Percentiles rank a stretch among this genome's conserved stretches.
These are phyloP conservation scores for Eucalyptus cloeziana DNA, from an alignment of 345 rosid genomes.

Conservation along the genomic window DNA sequence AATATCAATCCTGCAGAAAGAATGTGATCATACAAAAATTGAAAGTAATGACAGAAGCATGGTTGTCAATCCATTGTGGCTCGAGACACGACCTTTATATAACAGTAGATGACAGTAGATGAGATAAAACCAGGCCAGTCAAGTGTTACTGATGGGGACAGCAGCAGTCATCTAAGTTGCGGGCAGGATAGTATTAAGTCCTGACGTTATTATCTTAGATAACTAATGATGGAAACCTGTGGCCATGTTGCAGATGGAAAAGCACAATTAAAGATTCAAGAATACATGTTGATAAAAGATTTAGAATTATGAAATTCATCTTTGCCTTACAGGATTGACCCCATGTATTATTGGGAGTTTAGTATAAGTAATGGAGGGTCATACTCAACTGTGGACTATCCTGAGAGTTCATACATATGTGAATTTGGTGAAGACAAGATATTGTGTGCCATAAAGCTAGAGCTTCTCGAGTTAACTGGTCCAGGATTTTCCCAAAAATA, in stretches of 20 bases:
- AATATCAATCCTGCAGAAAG: background rate
- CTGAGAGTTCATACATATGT: background rate
- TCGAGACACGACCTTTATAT: background rate
- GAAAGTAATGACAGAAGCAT: background rate
- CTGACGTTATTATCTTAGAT: background rate
- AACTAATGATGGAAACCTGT: background rate
- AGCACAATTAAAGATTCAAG: background rate
- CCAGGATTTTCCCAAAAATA: background rate
- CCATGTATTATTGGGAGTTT: background rate
- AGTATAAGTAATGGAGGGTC: background rate
- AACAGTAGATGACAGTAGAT: background rate
- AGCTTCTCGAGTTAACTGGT: background rate
- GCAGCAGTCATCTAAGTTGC: background rate
- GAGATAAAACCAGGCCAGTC: background rate
- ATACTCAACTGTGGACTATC: background rate
- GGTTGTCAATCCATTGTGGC: background rate
- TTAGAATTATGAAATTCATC: background rate
- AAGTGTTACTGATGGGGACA: background rate
- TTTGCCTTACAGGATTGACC: background rate
- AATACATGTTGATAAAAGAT: background rate
- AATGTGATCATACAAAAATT: background rate
- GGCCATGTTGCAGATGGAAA: background rate
- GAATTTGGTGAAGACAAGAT: background rate
- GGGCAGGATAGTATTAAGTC: background rate
- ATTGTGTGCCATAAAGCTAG: background rate